These are phyloP conservation scores for Venturia pyrina DNA, from an alignment of 2,329 filamentous ascomycete species.

Conservation along the genomic window DNA sequence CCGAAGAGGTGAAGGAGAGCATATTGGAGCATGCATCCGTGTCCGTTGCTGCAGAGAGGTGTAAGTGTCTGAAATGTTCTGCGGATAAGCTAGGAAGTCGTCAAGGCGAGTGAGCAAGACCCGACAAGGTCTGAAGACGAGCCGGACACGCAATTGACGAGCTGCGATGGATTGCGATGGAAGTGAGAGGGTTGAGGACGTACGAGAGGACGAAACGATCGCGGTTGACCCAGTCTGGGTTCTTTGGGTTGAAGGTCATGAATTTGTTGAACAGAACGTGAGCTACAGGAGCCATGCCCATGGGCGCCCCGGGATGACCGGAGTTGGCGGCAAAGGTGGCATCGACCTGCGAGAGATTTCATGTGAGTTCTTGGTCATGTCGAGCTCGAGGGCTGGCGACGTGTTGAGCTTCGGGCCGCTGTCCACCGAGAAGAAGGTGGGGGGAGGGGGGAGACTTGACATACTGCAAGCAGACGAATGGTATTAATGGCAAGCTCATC, in stretches of 20 bases:
- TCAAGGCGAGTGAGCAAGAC: background rate
- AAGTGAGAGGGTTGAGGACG: slow-evolving; percentile 34
- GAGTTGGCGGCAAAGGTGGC: slow-evolving; percentile 93
- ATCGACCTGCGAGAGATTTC: slow-evolving; percentile 63
- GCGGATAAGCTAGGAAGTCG: background rate
- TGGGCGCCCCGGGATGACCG: slow-evolving; percentile 95
- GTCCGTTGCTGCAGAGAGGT: slow-evolving; percentile 68
- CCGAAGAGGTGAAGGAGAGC: slow-evolving; percentile 94
- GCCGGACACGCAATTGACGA: background rate
- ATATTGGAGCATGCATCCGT: slow-evolving; percentile 99
- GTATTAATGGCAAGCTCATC: slow-evolving; percentile 95
- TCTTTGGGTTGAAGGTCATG: slow-evolving; percentile 99
- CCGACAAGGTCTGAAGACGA: background rate
- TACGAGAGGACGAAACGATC: slow-evolving; percentile 99
- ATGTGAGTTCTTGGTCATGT: background rate
- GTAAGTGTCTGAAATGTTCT: background rate
- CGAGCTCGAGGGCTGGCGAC: background rate
- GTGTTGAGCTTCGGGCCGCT: background rate
- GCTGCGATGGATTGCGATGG: background rate
- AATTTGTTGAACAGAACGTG: slow-evolving; percentile 99
- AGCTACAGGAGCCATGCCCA: slow-evolving; percentile 90
- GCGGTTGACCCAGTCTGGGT: slow-evolving; percentile 92
- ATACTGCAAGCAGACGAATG: slow-evolving; percentile 90
- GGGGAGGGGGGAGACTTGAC: slow-evolving; percentile 30
- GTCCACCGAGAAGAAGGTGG: slow-evolving; percentile 8